Evolutionary conservation across 805 yeast species (phyloP).

Genomic region (Cyberlindnera japonica): DNA sequence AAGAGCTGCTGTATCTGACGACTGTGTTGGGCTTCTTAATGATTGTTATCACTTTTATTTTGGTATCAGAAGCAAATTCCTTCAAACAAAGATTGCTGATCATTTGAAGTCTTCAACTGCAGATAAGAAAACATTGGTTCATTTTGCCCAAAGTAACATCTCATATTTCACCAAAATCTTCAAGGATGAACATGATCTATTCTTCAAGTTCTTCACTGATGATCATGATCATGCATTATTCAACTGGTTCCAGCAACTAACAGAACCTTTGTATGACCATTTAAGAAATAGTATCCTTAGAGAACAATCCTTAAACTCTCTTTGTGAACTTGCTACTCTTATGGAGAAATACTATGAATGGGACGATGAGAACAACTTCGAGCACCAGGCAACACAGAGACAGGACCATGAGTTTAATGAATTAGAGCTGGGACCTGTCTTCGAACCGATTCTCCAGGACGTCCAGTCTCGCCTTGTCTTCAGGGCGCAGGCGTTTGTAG

Average conservation of each 20-base stretch:
- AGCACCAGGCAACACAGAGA: not conserved
- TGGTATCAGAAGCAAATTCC: conserved; percentile 47
- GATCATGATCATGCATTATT: conserved; percentile 40
- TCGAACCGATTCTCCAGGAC: conserved; percentile 70
- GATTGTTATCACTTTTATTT: conserved; percentile 69
- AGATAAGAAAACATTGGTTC: conserved; percentile 42
- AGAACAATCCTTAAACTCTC: conserved; percentile 60
- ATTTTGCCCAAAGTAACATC: conserved; percentile 58
- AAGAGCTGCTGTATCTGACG: conserved; percentile 39
- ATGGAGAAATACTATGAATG: conserved; percentile 64
- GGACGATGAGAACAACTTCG: conserved; percentile 52
- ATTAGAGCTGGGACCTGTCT: conserved; percentile 52
- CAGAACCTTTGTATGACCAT: conserved; percentile 76
- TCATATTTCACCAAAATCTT: conserved; percentile 57
- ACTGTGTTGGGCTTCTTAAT: conserved; percentile 61
- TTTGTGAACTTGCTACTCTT: conserved; percentile 74
- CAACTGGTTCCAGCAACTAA: conserved; percentile 56
- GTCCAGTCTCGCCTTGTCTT: conserved; percentile 79
- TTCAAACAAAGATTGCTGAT: conserved; percentile 39
- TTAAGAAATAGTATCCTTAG: conserved; percentile 63
- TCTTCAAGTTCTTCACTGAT: conserved; percentile 47
- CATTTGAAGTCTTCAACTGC: conserved; percentile 32
- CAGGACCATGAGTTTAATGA: conserved; percentile 17
- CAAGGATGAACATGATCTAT: conserved; percentile 58
- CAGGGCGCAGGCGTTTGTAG: conserved; percentile 70